phyloP scores from a whole-genome alignment of 805 yeast species.

The Ogataea corticis region DNA sequence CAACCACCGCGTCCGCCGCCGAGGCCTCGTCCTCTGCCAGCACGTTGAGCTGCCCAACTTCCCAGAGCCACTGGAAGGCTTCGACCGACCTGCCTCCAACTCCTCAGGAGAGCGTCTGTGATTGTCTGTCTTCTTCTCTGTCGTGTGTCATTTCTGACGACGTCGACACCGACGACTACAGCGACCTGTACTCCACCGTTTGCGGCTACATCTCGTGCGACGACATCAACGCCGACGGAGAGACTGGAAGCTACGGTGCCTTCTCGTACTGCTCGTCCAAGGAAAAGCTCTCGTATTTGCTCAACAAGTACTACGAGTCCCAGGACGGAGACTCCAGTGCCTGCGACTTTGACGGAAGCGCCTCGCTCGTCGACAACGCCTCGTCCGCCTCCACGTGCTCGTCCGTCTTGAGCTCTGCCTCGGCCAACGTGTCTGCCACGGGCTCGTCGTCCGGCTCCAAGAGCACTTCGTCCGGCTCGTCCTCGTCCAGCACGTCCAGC shows the following conservation, averaged over 20 bases:
- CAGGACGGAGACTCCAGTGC: conserved; percentile 49
- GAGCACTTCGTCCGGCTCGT: conserved; percentile 24
- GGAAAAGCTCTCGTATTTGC: conserved; percentile 65
- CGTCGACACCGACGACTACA: conserved; percentile 57
- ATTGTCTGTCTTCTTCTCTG: conserved; percentile 55
- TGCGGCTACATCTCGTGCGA: conserved; percentile 63
- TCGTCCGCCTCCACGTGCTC: conserved; percentile 47
- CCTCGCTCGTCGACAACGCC: conserved; percentile 48
- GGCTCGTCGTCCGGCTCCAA: conserved; percentile 15
- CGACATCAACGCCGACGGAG: conserved; percentile 62
- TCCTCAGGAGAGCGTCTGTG: conserved; percentile 66
- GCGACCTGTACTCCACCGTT: conserved; percentile 54
- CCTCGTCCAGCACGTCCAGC: conserved; percentile 25
- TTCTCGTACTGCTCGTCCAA: conserved; percentile 70
- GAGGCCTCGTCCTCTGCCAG: conserved; percentile 39
- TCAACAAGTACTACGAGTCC: conserved; percentile 61
- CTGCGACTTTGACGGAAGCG: conserved; percentile 74
- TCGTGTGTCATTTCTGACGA: conserved; percentile 58
- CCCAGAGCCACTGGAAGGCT: conserved; percentile 64
- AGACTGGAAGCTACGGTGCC: conserved; percentile 69
- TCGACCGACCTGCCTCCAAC: conserved; percentile 72
- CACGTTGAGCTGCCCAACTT: conserved; percentile 47
- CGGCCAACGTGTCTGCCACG: conserved; percentile 39
- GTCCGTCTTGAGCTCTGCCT: conserved; percentile 46
- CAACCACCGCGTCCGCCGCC: conserved; percentile 43